Conservation (phyloP, 768 basidiomycete genomes). For the Leccinum disarticulatum region DNA sequence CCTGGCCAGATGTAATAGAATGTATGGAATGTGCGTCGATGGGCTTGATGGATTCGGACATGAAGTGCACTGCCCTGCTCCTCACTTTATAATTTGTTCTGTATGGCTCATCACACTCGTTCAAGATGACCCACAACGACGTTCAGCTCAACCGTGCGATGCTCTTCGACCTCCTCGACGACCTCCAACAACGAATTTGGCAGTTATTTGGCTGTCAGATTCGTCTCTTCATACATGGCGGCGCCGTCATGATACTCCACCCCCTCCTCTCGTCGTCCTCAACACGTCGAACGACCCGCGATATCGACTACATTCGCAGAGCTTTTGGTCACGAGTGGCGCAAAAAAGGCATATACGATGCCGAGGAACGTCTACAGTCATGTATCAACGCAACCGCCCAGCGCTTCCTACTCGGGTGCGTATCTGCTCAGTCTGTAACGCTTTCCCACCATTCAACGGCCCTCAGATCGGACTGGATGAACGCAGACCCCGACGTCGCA, state of each 20-base stretch:
- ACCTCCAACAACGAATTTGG: constrained; percentile 51
- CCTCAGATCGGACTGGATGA: constrained; percentile 65
- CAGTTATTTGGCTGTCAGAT: constrained; percentile 50
- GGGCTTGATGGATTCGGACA: constrained; percentile 39
- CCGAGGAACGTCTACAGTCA: constrained; percentile 50
- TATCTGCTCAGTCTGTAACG: not conserved
- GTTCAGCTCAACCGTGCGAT: constrained; percentile 30
- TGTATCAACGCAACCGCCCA: constrained; percentile 59
- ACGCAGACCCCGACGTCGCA: constrained; percentile 69
- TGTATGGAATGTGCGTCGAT: constrained; percentile 83
- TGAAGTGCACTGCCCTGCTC: not conserved
- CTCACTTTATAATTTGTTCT: not conserved
- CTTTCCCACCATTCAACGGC: not conserved
- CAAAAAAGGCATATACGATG: constrained; percentile 48
- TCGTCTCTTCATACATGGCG: constrained; percentile 67
- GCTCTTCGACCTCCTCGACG: constrained; percentile 47
- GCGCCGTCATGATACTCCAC: constrained; percentile 73
- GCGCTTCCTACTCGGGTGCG: constrained; percentile 46
- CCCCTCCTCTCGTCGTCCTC: constrained; percentile 38
- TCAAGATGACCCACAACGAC: constrained; percentile 35
- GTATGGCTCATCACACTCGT: not conserved
- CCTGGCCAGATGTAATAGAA: constrained; percentile 90
- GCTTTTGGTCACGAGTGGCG: constrained; percentile 58
- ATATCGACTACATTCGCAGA: constrained; percentile 67
- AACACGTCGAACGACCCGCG: constrained; percentile 55